phyloP scores from a whole-genome alignment of 1,139 yeast species.

The Lodderomyces elongisporus region DNA sequence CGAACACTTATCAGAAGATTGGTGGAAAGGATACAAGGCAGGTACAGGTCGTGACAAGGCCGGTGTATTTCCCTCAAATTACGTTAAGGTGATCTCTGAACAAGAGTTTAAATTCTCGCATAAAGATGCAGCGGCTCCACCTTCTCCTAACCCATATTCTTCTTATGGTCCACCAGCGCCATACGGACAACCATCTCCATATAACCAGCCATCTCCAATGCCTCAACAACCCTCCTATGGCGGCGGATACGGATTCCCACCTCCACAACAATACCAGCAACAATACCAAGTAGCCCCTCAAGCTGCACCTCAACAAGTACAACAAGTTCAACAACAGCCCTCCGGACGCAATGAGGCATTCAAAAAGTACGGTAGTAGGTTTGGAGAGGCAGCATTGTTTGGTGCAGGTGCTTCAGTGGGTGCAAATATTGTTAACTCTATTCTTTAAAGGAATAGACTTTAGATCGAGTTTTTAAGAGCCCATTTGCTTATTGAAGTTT shows the following conservation, averaged over 20 bases:
- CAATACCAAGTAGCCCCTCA: conserved; percentile 18
- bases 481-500: not conserved
- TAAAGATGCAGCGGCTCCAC: conserved; percentile 8
- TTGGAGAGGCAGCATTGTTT: conserved; percentile 89
- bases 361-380: conserved; percentile 71
- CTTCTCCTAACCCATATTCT: conserved; percentile 7
- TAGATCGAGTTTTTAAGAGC: too few species aligned
- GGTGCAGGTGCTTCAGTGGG: conserved; percentile 99
- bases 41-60: conserved; percentile 44
- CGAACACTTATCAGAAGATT: conserved; percentile 76
- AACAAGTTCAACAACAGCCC: conserved; percentile 19
- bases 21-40: conserved; percentile 77
- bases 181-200: conserved; percentile 15
- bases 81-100: conserved; percentile 51
- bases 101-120: conserved; percentile 24
- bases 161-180: conserved; percentile 7
- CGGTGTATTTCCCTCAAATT: conserved; percentile 90
- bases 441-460: too few species aligned
- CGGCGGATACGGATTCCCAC: conserved; percentile 46
- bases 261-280: conserved; percentile 36
- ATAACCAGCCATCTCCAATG: conserved; percentile 15
- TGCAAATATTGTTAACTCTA: conserved; percentile 77
- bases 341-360: conserved; percentile 29
- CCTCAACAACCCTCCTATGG: conserved; percentile 29
- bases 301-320: conserved; percentile 11